These are phyloP conservation scores for Austroboletus niveus DNA, from an alignment of 1,284 basidiomycete genomes.

Conservation along the genomic window DNA sequence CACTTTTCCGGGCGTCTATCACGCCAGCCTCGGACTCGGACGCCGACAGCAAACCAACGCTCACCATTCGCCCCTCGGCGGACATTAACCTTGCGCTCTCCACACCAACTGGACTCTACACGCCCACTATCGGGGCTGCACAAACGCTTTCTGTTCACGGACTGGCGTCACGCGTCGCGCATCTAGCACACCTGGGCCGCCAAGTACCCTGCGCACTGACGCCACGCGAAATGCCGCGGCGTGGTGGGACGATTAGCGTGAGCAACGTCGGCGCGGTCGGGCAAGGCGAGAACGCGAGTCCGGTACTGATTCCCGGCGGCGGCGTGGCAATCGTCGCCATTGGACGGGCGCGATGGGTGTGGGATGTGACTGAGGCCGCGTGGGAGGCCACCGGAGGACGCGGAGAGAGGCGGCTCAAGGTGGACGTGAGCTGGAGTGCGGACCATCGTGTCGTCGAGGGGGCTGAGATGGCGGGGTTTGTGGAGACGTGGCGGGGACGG, in stretches of 20 bases:
- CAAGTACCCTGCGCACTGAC: conserved; percentile 64
- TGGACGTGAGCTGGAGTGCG: conserved; percentile 83
- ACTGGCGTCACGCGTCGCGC: conserved; percentile 62
- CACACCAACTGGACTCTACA: conserved; percentile 84
- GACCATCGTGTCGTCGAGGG: conserved; percentile 93
- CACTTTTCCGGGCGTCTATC: conserved; percentile 74
- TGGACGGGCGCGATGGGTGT: conserved; percentile 82
- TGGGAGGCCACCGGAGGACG: conserved; percentile 10
- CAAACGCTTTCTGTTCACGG: conserved; percentile 61
- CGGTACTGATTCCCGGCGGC: conserved; percentile 84
- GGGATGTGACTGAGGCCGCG: conserved; percentile 53
- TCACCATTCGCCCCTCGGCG: conserved; percentile 66
- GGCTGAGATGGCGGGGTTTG: conserved; percentile 88
- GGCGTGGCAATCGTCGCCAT: conserved; percentile 91
- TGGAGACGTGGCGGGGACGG: conserved; percentile 85
- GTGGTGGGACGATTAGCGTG: conserved; percentile 82
- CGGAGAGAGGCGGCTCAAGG: conserved; percentile 66
- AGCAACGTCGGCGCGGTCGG: conserved; percentile 86
- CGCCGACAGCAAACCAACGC: conserved; percentile 49
- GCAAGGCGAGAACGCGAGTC: conserved; percentile 66
- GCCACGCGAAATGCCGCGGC: conserved; percentile 61
- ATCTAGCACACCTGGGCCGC: conserved; percentile 63
- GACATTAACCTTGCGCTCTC: conserved; percentile 78
- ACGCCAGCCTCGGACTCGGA: conserved; percentile 38
- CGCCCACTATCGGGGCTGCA: conserved; percentile 73